These are phyloP conservation scores for Gleditsia sinensis DNA, from an alignment of 306 rosid species.

Conservation along the genomic window DNA sequence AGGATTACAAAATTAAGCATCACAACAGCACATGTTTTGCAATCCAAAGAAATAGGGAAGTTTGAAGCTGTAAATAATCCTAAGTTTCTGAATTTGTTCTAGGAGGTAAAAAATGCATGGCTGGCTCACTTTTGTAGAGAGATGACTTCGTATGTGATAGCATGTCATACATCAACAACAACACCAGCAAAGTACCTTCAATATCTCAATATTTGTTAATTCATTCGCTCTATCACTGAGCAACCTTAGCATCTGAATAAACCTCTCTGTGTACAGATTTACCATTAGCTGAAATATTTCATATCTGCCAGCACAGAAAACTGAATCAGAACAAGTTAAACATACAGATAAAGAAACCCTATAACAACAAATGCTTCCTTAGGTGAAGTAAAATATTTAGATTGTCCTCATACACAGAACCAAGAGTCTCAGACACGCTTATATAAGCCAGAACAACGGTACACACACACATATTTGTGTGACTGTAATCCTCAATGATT, in stretches of 20 bases:
- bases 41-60: slow-evolving; percentile 4
- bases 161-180: slow-evolving; percentile 27
- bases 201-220: slow-evolving; percentile 87
- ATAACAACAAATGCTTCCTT: slow-evolving; percentile 3
- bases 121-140: background rate
- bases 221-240: slow-evolving; percentile 91
- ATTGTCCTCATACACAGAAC: background rate
- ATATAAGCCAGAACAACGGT: background rate
- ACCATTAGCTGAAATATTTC: slow-evolving; percentile 98
- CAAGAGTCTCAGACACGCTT: background rate
- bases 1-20: background rate
- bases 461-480: background rate
- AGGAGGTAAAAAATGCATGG: background rate
- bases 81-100: slow-evolving; percentile 14
- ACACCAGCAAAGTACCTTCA: slow-evolving; percentile 66
- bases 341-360: slow-evolving; percentile 15
- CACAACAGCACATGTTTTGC: slow-evolving; percentile 5
- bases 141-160: slow-evolving; percentile 17
- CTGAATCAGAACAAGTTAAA: slow-evolving; percentile 33
- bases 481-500: background rate
- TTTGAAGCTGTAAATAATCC: background rate
- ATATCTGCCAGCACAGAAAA: slow-evolving; percentile 66
- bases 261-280: slow-evolving; percentile 93
- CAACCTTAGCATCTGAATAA: slow-evolving; percentile 95
- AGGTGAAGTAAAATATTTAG: slow-evolving; percentile 5